Base-by-base conservation (phyloP, 345 rosid species). In the Camelina laxa region DNA sequence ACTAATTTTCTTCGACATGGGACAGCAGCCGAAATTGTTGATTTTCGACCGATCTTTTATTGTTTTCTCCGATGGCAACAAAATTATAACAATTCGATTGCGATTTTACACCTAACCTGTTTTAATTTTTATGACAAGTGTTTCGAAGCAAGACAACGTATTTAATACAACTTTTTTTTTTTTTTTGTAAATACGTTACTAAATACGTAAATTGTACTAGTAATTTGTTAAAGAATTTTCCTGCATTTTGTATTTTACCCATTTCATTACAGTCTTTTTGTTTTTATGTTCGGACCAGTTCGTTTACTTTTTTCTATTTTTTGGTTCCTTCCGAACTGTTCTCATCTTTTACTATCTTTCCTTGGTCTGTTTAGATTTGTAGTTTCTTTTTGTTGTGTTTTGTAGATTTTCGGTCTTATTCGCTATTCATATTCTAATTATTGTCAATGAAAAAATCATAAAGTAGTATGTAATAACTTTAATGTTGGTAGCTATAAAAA, bases 1-100 rank as follows among this genome's bases (percentile, higher is more conserved):
- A 68, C 19, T 15, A 13, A 56, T 27, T 42, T 44, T 56, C 64
- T 12, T 56, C 31, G 55, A 56, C 15, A 42, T 42, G 54, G 19
- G 73, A 56, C 65, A 69, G 44, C 44, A 54, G 73, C 73, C 73
- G 73, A 44, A 56, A 42, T 56, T 8, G 73, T 56, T 69, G 73
- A 69, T 27, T 56, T 69, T 27, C 9, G 20, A 56, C 9, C 30
- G 3, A 16, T 27, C 9, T 6, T 24, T 39, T 3, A 9, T 69
- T 69, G 73, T 69, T 69, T 55, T 69, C 42, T 56, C 13, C 17
- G 51, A 55, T 69, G 53, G 41, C 63, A 69, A 69, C 73, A 55
- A 69, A 48, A 48, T 0, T 8, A 30, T 47, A 45, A 55, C 39
- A 39, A 69, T 42, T 69, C 51, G 72, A 68, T 7, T 69, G 56